Conservation (phyloP, 1,139 yeast genomes). For the Blastobotrys arbuscula region DNA sequence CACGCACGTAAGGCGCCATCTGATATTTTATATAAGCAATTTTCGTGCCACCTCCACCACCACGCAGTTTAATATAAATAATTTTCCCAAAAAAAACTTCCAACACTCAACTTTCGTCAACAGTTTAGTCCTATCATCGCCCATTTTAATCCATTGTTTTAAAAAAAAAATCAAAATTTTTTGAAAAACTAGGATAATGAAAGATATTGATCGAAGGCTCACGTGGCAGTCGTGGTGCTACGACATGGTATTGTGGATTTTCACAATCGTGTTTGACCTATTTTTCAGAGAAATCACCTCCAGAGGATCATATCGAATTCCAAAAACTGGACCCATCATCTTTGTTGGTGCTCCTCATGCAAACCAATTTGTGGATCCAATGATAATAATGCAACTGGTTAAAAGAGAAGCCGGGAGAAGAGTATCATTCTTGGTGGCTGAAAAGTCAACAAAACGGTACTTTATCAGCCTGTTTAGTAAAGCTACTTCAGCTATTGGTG, state of each 20-base stretch:
- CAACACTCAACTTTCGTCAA: too few relatives aligned
- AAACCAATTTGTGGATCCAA: conserved; percentile 92
- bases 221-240: conserved; percentile 26
- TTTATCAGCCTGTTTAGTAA: conserved; percentile 74
- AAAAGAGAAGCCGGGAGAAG: conserved; percentile 65
- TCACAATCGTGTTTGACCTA: conserved; percentile 42
- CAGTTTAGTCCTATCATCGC: too few relatives aligned
- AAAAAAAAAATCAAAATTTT: too few relatives aligned
- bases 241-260: conserved; percentile 35
- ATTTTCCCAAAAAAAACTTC: too few relatives aligned
- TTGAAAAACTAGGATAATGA: too few relatives aligned
- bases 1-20: too few relatives aligned
- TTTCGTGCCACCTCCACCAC: too few relatives aligned
- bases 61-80: too few relatives aligned
- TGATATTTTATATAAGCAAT: too few relatives aligned
- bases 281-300: conserved; percentile 89
- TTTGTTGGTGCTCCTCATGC: conserved; percentile 98
- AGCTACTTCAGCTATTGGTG: conserved; percentile 80
- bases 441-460: conserved; percentile 59
- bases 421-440: conserved; percentile 83
- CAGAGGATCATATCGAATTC: conserved; percentile 85
- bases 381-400: conserved; percentile 77
- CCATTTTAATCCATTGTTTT: too few relatives aligned
- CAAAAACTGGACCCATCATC: conserved; percentile 77
- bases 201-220: conserved; percentile 13